Base-by-base conservation (phyloP, 768 basidiomycete genomes). In the Boletus patriciae region DNA sequence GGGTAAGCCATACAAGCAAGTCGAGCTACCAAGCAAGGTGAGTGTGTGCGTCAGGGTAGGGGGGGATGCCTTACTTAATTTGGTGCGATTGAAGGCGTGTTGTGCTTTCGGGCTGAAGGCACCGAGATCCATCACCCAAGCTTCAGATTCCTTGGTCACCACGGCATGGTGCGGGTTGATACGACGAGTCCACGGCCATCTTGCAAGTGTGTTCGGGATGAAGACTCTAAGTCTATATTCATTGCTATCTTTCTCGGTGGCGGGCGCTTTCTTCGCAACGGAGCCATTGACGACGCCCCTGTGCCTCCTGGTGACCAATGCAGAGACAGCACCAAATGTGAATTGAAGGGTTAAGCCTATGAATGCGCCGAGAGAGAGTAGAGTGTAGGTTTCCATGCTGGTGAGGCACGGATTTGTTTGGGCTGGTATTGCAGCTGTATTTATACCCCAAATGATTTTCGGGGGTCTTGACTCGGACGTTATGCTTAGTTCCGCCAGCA, bases 171-270 rank as follows among this genome's bases (percentile, higher is more conserved):
- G 18, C 2, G 54, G 36, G 43, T 61, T 64, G 12, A 58, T 50
- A 13, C 38, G 60, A 21, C 63, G 56, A 4, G 60, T 49, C 59
- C 60, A 64, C 1, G 63, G 63, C 63, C 63, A 65, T 47, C 60
- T 55, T 16, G 46, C 56, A 23, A 65, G 63, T 9, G 46, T 44
- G 34, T 62, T 44, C 0, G 63, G 63, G 15, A 65, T 50, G 42
- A 65, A 65, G 19, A 65, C 15, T 27, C 42, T 58, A 3, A n/a
- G 54, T 40, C 21, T 15, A 13, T 8, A 21, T 25, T 21, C 31
- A n/a, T n/a, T n/a, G n/a, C n/a, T n/a, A 8, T 16, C n/a, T 16
- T 59, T 41, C 33, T 47, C 36, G 12, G 8, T 1, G 2, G 19
- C 3, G 25, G 33, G 21, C 4, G 44, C 25, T 19, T 34, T 38